Percentiles rank a stretch among this genome's conserved stretches.
phyloP scores from a whole-genome alignment of 2,329 filamentous ascomycete genomes.

The Ceratocystis albifundus region DNA sequence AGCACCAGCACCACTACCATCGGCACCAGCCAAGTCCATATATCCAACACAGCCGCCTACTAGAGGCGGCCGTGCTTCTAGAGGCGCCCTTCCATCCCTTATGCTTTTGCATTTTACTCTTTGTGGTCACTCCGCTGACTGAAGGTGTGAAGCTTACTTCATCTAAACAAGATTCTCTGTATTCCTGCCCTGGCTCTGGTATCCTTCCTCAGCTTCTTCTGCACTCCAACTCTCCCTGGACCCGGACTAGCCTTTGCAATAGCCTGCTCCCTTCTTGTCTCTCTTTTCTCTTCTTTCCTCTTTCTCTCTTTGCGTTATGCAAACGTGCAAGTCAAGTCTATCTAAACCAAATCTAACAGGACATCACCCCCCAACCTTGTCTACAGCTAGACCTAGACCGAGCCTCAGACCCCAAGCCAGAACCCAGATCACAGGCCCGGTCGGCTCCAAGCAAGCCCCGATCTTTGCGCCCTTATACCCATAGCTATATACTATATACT shows the following conservation, averaged over 20 bases:
- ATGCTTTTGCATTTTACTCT: not conserved
- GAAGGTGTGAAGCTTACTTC: not conserved
- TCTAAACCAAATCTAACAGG: not conserved
- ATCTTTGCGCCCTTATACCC: not conserved
- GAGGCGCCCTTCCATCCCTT: not conserved
- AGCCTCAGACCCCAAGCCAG: not conserved
- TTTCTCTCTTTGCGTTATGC: not conserved
- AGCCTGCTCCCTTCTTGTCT: slow-evolving; percentile 6
- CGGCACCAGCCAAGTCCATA: no score
- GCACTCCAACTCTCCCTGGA: slow-evolving; percentile 1
- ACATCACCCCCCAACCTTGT: not conserved
- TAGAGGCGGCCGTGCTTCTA: no score
- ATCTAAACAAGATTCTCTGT: not conserved
- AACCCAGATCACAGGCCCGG: no score
- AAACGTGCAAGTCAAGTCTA: slow-evolving; percentile 5
- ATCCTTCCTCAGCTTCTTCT: slow-evolving; percentile 10
- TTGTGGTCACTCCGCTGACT: not conserved
- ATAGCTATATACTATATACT: not conserved
- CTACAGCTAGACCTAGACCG: not conserved
- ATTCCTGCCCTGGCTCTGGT: slow-evolving; percentile 5
- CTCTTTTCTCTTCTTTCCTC: not conserved
- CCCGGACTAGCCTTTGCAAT: slow-evolving; percentile 4
- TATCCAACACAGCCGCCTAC: no score
- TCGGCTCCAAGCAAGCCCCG: not conserved
- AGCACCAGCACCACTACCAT: no score